A percentile compares a stretch with the other conserved stretches of the same genome.
phyloP scores from a whole-genome alignment of 176 grass and related monocot genomes.

The Avena eriantha region DNA sequence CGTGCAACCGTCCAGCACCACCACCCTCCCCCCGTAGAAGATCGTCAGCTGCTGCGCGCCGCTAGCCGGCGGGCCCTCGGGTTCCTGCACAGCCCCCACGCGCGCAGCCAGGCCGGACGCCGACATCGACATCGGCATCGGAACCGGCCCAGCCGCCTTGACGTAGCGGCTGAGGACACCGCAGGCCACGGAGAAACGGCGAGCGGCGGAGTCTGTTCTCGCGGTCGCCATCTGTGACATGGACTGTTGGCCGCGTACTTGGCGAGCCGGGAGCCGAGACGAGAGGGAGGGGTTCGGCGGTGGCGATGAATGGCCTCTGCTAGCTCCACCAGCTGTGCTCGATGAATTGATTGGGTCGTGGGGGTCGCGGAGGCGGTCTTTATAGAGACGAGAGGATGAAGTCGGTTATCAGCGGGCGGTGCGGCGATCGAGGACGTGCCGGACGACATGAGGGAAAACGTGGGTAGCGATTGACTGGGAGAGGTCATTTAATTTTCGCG shows the following conservation, averaged over 20 bases:
- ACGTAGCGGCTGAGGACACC: conserved; percentile 66
- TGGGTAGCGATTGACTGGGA: background rate
- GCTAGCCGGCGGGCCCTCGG: background rate
- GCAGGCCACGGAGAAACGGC: conserved; percentile 63
- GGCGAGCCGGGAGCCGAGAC: too few species aligned
- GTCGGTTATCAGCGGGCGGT: background rate
- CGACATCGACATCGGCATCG: background rate
- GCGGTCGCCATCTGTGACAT: conserved; percentile 29
- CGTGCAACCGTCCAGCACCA: conserved; percentile 67
- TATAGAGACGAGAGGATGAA: background rate
- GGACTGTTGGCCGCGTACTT: background rate
- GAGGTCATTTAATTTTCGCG: background rate
- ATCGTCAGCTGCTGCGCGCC: conserved; percentile 62
- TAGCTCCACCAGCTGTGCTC: background rate
- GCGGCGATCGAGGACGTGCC: too few species aligned
- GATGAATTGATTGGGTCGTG: background rate
- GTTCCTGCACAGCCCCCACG: background rate
- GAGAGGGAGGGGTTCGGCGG: background rate
- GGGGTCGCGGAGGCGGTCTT: background rate
- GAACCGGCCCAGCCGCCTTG: conserved; percentile 16
- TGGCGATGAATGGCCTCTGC: background rate
- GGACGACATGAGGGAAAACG: background rate
- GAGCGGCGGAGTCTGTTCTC: background rate
- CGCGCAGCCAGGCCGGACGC: too few species aligned
- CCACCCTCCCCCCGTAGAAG: conserved; percentile 72